Evolutionary conservation across 2,329 filamentous ascomycete genomes (phyloP).

Genomic region (Hymenoscyphus fructigenus): DNA sequence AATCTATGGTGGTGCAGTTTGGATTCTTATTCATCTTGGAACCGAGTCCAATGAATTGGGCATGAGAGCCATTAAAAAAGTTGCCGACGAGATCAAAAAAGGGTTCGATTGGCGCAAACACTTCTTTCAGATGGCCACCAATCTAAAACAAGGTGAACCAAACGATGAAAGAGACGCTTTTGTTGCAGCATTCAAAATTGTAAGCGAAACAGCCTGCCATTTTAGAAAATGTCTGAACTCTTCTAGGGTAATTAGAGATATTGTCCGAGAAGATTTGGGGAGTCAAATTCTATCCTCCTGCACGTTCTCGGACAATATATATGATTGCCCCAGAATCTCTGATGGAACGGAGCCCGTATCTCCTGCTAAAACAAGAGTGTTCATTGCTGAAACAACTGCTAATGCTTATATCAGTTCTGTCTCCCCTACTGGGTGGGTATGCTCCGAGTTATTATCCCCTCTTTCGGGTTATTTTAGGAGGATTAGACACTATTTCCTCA

Average conservation of each 20-base stretch:
- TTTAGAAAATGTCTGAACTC: too few species aligned
- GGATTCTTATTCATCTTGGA: background rate
- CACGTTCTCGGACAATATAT: too few species aligned
- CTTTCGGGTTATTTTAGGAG: too few species aligned
- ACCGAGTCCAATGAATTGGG: background rate
- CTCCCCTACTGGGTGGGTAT: constrained; percentile 6
- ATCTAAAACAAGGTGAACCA: background rate
- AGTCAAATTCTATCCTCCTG: too few species aligned
- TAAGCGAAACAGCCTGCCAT: background rate
- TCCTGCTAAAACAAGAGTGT: too few species aligned
- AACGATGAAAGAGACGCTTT: background rate
- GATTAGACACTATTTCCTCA: too few species aligned
- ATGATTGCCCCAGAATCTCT: too few species aligned
- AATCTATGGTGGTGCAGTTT: background rate
- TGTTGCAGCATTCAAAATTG: background rate
- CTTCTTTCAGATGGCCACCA: background rate
- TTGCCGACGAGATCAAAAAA: background rate
- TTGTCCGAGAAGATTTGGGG: too few species aligned
- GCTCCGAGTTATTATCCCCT: too few species aligned
- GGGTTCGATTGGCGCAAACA: background rate
- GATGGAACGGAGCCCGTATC: too few species aligned
- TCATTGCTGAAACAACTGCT: too few species aligned
- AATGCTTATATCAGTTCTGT: background rate
- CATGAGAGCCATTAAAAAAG: background rate
- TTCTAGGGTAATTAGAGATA: too few species aligned